Base-by-base conservation (phyloP, 2,329 filamentous ascomycete species). In the Fusarium sp. region DNA sequence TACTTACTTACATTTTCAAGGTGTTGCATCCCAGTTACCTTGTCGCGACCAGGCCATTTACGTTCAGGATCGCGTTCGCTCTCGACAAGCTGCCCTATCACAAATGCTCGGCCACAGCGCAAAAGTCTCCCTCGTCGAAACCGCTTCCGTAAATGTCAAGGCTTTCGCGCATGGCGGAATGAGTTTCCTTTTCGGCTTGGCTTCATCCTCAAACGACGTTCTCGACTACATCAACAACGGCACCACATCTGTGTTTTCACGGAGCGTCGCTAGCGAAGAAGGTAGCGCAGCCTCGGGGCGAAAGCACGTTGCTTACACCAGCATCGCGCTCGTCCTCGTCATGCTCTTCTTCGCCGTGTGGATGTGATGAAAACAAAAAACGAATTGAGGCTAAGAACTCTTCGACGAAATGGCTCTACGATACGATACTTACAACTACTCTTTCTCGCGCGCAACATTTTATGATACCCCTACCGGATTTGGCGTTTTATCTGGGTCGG, bases 171-270 rank as follows among this genome's bases (percentile, higher is more conserved):
- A 93, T 73, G 91, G 89, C 43, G 92, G 92, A 60, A 95, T 97
- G 78, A 97, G 97, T 78, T 81, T 93, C 56, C 90, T 95, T 77
- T 86, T 97, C 51, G 94, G 97, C 79, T 85, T 97, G 64, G 94
- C 94, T 75, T 80, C 85, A 50, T 97, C 91, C 77, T 70, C 67
- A 14, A 87, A 94, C 80, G 97, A 97, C 78, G 86, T 92, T 3
- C 88, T 93, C 13, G 93, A 92, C 46, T 92, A 97, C 74, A 86
- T 97, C 62, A 94, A 93, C 69, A 97, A 97, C 76, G 94, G 97
- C 79, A 91, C 96, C 63, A 89, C 97, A 74, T 91, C 90, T 42
- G 83, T 93, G 4, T 97, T 90, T 77, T 89, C 97, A 81, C 94
- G 97, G 80, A 91, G 93, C 51, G 92, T 85, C 53, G 85, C 87